These are phyloP conservation scores for Kickxella alabastrina DNA, from an alignment of 192 early-diverging fungal genomes.

Conservation along the genomic window DNA sequence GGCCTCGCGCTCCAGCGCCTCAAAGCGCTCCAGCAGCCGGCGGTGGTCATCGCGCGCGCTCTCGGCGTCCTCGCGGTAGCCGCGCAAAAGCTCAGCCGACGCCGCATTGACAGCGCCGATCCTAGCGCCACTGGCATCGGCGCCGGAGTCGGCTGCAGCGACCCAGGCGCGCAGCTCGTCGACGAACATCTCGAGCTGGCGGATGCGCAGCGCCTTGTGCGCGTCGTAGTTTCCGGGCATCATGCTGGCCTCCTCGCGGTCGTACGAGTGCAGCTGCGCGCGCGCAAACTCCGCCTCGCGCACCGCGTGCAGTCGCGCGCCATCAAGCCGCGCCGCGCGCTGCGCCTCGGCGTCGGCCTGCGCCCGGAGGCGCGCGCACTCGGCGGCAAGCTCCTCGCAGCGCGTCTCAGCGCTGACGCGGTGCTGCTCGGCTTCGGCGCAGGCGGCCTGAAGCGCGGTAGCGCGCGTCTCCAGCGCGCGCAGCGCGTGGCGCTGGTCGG, in stretches of 20 bases:
- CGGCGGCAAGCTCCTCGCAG: slow-evolving; percentile 8
- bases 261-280: slow-evolving; percentile 58
- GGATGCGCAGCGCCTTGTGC: slow-evolving; percentile 58
- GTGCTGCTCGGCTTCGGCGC: neutral
- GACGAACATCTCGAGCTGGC: slow-evolving; percentile 59
- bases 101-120: neutral
- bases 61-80: slow-evolving; percentile 26
- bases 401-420: neutral
- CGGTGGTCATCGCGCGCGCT: slow-evolving; percentile 7
- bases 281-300: slow-evolving; percentile 63
- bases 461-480: slow-evolving; percentile 2
- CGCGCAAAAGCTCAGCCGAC: slow-evolving; percentile 13
- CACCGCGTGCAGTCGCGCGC: slow-evolving; percentile 53
- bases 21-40: slow-evolving; percentile 17
- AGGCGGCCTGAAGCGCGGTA: slow-evolving; percentile 3
- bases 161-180: slow-evolving; percentile 55
- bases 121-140: neutral
- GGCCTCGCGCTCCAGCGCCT: slow-evolving; percentile 54
- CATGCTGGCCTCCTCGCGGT: slow-evolving; percentile 29
- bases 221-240: slow-evolving; percentile 57
- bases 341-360: slow-evolving; percentile 21
- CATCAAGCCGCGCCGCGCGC: slow-evolving; percentile 34
- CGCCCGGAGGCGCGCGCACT: slow-evolving; percentile 6
- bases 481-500: slow-evolving; percentile 17
- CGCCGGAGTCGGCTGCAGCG: neutral